Evolutionary conservation across 768 basidiomycete species (phyloP).

Genomic region (Pholiota microspora): DNA sequence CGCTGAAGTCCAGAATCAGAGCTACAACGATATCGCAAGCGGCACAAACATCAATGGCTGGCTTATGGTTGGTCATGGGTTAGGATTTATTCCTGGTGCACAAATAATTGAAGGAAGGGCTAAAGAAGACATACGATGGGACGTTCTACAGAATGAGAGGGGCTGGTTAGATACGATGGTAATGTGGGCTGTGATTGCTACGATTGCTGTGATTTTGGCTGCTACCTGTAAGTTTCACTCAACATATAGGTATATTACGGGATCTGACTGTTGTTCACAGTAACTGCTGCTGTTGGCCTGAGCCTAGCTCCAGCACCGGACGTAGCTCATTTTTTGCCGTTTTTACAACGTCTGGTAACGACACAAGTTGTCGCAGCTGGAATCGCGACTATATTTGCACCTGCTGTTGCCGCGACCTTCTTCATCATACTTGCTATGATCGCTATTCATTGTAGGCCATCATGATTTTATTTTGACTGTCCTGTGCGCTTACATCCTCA

Average conservation of each 20-base stretch:
- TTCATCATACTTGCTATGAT: slow-evolving; percentile 55
- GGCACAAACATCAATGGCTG: slow-evolving; percentile 73
- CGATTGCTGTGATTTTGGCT: slow-evolving; percentile 51
- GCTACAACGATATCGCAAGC: slow-evolving; percentile 71
- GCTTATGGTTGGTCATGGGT: slow-evolving; percentile 71
- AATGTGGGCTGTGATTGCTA: slow-evolving; percentile 56
- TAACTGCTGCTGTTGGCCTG: slow-evolving; percentile 69
- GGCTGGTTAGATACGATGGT: slow-evolving; percentile 41
- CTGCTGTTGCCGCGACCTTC: slow-evolving; percentile 57
- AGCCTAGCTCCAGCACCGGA: slow-evolving; percentile 69
- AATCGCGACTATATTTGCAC: slow-evolving; percentile 64
- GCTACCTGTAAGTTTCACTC: slow-evolving; percentile 52
- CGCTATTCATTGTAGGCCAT: slow-evolving; percentile 54
- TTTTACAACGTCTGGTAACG: slow-evolving; percentile 52
- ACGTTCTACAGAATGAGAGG: slow-evolving; percentile 63
- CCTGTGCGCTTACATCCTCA: slow-evolving; percentile 6
- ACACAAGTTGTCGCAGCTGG: slow-evolving; percentile 55
- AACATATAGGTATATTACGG: not conserved
- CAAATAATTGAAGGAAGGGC: slow-evolving; percentile 76
- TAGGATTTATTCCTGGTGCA: slow-evolving; percentile 59
- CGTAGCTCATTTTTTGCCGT: slow-evolving; percentile 67
- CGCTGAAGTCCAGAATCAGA: slow-evolving; percentile 59
- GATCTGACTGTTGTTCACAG: slow-evolving; percentile 32
- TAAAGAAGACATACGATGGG: slow-evolving; percentile 83
- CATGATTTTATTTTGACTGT: not conserved